phyloP scores from a whole-genome alignment of 2,329 filamentous ascomycete species.

The Alternaria sp. region DNA sequence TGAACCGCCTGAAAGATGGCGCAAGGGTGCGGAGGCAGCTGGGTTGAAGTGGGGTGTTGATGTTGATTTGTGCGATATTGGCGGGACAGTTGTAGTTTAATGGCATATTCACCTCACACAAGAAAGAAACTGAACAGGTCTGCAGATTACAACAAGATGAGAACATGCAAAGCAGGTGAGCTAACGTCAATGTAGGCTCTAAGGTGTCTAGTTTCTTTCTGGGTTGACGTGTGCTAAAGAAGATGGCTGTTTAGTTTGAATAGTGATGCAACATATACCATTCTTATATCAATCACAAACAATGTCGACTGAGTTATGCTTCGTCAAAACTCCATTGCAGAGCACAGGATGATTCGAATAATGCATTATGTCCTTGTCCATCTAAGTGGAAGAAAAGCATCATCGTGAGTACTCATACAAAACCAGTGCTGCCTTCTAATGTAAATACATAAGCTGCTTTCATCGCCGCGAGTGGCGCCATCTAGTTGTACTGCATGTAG shows the following conservation, averaged over 20 bases:
- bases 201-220: background rate
- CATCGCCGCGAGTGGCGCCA: background rate
- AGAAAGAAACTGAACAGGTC: background rate
- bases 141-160: background rate
- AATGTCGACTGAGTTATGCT: background rate
- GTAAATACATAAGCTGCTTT: background rate
- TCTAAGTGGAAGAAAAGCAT: background rate
- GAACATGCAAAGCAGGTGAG: background rate
- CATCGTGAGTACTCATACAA: constrained; percentile 6
- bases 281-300: background rate
- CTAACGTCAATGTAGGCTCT: background rate
- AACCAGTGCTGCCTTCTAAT: background rate
- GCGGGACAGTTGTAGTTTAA: constrained; percentile 54
- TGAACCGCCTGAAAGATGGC: constrained; percentile 56
- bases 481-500: constrained; percentile 98
- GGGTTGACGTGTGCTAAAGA: no score
- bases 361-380: background rate
- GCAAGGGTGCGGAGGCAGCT: constrained; percentile 51
- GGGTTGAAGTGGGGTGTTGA: constrained; percentile 49
- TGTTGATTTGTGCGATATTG: constrained; percentile 53
- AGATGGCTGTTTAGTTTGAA: no score
- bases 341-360: background rate
- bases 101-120: background rate
- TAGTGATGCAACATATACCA: background rate
- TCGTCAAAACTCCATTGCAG: background rate